Base-by-base conservation (phyloP, 495 filamentous ascomycete genomes). In the Melanomma pulvis-pyrius region DNA sequence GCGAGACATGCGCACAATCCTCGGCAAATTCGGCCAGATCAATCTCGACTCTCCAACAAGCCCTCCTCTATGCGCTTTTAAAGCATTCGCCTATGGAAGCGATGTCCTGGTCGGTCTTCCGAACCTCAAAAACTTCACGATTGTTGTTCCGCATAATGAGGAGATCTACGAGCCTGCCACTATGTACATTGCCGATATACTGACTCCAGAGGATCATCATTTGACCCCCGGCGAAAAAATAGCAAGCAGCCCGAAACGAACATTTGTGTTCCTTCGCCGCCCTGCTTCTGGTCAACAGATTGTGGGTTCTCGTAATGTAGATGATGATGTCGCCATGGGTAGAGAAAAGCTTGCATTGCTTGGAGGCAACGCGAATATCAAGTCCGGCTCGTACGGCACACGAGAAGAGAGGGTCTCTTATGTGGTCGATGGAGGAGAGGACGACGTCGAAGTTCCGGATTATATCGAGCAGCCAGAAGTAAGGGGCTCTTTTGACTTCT, bases 381-480 rank as follows among this genome's bases (percentile, higher is more conserved):
- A 41, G 32, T 36, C 21, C 6, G 32, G 26, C 19, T 24, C 22
- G 4, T 49, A 60, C 22, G 57, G 41, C 2, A 49, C 57, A 7
- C 1, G 1, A 9, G 39, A 1, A 4, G 39, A 60, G 2, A 32
- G 24, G 24, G 29, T 60, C 3, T 48, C 41, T 1, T 60, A 60
- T 60, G 17, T 29, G 15, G 21, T 60, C 22, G 57, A 60, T 60
- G 57, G 29, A 1, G 57, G 57, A n/a, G 41, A 60, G 41, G 41
- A 60, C 22, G 44, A 48, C 15, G 57, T 32, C 1, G 39, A 49
- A 15, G 22, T 60, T 9, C 34, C 32, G 7, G 55, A 58, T 9
- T 60, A 34, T 24, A n/a, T 55, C 12, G 25, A 7, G 5, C 21
- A 36, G 30, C 26, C 19, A 32, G 51, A 5, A n/a, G 30, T 6